Base-by-base conservation (phyloP, 2,329 filamentous ascomycete species). In the Polychaeton citri region DNA sequence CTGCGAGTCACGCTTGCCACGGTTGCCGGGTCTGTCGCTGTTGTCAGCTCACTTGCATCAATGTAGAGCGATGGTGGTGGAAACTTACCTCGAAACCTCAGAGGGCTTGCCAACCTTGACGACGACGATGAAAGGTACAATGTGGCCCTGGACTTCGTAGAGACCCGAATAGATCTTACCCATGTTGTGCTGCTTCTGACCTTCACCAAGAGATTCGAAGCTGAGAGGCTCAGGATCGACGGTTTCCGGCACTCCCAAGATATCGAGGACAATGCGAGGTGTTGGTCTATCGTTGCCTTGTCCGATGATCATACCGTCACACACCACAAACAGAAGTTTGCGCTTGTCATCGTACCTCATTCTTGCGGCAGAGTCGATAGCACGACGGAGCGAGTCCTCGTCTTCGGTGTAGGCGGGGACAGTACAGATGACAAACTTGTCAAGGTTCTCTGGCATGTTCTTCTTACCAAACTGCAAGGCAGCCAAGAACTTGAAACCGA, bases 251-350 rank as follows among this genome's bases (percentile, higher is more conserved):
- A 98, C 90, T 44, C 90, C 90, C 5, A 98, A 71, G 66, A 98
- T 98, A 52, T 98, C 90, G 37, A 98, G 71, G 17, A 98, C 87
- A 47, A 98, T 98, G 42, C 87, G 78, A 30, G 90, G 90, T 1
- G 90, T 98, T 5, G 90, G 85, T 42, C 86, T 76, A 58, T 98
- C 90, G 61, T 98, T 98, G 53, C 90, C 90, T 64, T 95, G 87
- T 52, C 90, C 90, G 46, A 98, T 92, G 66, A 98, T 98, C 88
- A 98, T 96, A 62, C 90, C 90, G 54, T 98, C 90, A 53, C 90
- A 98, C 44, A 98, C 70, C 42, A 98, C 71, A 46, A 94, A 76
- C 18, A 98, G 68, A 9, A 98, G 71, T 67, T 98, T 98, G 53
- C 87, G 82, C 67, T 98, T 98, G 57, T 98, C 88, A 52, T 98